Percentiles rank a stretch among this genome's conserved stretches.
Evolutionary conservation across 805 yeast species (phyloP).

Genomic region (Metschnikowia henanensis): DNA sequence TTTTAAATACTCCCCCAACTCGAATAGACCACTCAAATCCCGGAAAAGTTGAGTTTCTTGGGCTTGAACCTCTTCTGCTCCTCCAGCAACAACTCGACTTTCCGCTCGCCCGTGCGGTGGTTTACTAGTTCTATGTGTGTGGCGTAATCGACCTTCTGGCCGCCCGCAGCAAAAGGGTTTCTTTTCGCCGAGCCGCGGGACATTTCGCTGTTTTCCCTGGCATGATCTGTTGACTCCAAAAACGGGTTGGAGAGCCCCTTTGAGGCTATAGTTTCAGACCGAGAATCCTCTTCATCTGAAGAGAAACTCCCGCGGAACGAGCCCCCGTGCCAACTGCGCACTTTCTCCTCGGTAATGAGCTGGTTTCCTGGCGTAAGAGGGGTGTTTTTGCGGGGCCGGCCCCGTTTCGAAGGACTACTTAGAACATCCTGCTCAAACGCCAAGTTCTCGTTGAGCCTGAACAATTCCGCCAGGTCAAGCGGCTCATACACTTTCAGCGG

Average conservation of each 20-base stretch:
- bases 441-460: conserved; percentile 23
- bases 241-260: conserved; percentile 6
- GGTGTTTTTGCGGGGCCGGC: conserved; percentile 8
- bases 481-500: conserved; percentile 9
- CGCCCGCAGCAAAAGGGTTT: conserved; percentile 2
- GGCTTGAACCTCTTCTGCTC: conserved; percentile 39
- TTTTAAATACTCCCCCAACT: too few relatives aligned
- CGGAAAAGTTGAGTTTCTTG: conserved; percentile 31
- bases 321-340: conserved; percentile 39
- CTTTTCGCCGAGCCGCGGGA: not conserved
- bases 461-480: conserved; percentile 22
- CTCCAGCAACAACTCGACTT: conserved; percentile 27
- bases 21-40: conserved; percentile 1
- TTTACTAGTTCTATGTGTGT: conserved; percentile 41
- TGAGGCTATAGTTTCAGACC: conserved; percentile 1
- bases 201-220: too few relatives aligned
- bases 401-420: conserved; percentile 11
- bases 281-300: conserved; percentile 27
- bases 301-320: conserved; percentile 29
- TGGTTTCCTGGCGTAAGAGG: conserved; percentile 36
- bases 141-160: conserved; percentile 26
- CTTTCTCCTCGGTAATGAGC: conserved; percentile 31
- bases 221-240: not conserved
- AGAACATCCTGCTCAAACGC: conserved; percentile 26
- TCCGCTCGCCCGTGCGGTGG: conserved; percentile 42